Base-by-base conservation (phyloP, 225 moss, liverwort and hornwort species). In the Marchantia paleacea region DNA sequence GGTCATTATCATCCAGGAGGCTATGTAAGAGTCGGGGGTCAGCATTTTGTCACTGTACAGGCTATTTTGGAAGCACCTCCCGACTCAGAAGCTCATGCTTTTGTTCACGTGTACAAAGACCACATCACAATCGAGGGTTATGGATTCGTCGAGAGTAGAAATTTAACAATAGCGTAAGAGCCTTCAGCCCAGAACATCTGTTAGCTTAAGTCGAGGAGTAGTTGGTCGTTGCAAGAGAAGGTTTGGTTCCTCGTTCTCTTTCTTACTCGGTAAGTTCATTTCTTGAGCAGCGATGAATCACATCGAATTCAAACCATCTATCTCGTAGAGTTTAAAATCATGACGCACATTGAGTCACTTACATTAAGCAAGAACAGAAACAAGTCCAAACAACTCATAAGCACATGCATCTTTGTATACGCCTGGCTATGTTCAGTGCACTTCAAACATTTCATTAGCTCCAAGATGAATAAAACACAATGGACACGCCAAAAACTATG, bases 1-100 rank as follows among this genome's bases (percentile, higher is more conserved):
- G 89, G 91, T 60, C 91, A 91, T 79, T 91, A 86, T 72, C 91
- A 91, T 58, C 73, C 69, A 13, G 91, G 91, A 60, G 91, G 91
- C 28, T 89, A 89, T 69, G 80, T 79, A 28, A 80, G 66, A 66
- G 48, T 81, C 13, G 84, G 87, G 19, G 85, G 65, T 2, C 84
- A 84, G 14, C 89, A 91, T 74, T 89, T 87, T n/a, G 87, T 91
- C n/a, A 91, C 91, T 22, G 10, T 87, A 10, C 84, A 91, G 61
- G 84, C 79, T n/a, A 81, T 91, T 20, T n/a, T 91, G 53, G 89
- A 91, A 81, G 87, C 91, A 57, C 89, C 91, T 8, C 55, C 81
- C 8, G 87, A 75, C 8, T 60, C 75, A 0, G 75, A 82, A 71
- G 87, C 91, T 16, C 81, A 87, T 77, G 91, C 87, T 9, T 80